Conservation (phyloP, 2,329 filamentous ascomycete genomes). For the Pseudonectria buxi region DNA sequence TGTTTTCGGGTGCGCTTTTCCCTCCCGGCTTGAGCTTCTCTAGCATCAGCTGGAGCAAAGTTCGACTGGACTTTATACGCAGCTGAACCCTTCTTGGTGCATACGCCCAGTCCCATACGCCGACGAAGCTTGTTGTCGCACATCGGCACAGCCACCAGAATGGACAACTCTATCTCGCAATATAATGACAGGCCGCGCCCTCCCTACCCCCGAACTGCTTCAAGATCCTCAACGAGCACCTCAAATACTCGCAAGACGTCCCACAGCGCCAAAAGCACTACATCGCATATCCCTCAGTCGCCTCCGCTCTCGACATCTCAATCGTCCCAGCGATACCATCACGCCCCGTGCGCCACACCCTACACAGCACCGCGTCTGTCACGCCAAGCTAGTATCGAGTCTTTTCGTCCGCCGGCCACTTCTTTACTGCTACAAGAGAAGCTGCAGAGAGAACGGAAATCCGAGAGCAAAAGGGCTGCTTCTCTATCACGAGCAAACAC, state of each 20-base stretch:
- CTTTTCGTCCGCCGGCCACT: slow-evolving; percentile 32
- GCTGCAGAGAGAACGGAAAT: slow-evolving; percentile 43
- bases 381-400: slow-evolving; percentile 36
- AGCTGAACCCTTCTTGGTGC: no score
- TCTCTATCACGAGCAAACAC: slow-evolving; percentile 29
- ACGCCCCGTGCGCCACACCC: slow-evolving; percentile 32
- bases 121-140: background rate
- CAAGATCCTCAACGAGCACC: slow-evolving; percentile 39
- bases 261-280: slow-evolving; percentile 36
- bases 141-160: slow-evolving; percentile 9
- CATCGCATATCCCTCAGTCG: slow-evolving; percentile 32
- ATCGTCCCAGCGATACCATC: slow-evolving; percentile 34
- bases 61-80: no score
- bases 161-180: slow-evolving; percentile 24
- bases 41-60: no score
- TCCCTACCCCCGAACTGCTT: slow-evolving; percentile 36
- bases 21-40: no score
- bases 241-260: slow-evolving; percentile 34
- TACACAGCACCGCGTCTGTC: slow-evolving; percentile 36
- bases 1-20: no score
- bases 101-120: no score
- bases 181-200: slow-evolving; percentile 22
- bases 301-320: slow-evolving; percentile 30
- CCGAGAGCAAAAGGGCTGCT: slow-evolving; percentile 38
- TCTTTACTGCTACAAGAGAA: slow-evolving; percentile 51